Evolutionary conservation across 208 protist species (phyloP), one percentile per base, ranked within the genome.

Genomic region (Wallacemonas sp.): DNA sequence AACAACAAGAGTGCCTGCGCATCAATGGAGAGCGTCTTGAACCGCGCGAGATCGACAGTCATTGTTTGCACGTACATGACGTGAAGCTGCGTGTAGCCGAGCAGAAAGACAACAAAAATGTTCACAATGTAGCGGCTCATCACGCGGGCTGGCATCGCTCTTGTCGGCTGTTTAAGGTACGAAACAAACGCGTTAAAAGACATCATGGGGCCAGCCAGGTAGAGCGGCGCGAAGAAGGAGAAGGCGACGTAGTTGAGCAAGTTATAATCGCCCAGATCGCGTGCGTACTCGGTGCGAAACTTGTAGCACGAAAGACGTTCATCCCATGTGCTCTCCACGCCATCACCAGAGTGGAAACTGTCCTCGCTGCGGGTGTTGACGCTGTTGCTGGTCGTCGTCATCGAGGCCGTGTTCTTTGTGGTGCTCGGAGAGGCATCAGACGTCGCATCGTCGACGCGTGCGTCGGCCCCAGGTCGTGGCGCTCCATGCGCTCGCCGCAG

Each of bases 101-200:
- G 15, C 4, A 8, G 0, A 31, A 58, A 58, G 30, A 58, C 51
- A 0, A 77, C 27, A 8, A 72, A 17, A 21, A 85, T 61, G 19
- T 71, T 68, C n/a, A 79, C 44, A 1, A 65, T 70, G 34, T 80
- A 77, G 26, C 60, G 36, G 4, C 78, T 26, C 19, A 83, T 56
- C n/a, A 75, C 38, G 9, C 26, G 6, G 0, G 66, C 9, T 2
- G 68, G 42, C 30, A 84, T 67, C 14, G 65, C 62, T 19, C 62
- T 41, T 58, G 84, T 83, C 24, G 72, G 65, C 34, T 62, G 28
- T 15, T 80, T 63, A 36, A 89, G 68, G 60, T 96, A 78, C 2
- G 84, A 88, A 21, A 90, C 70, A 63, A 95, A 98, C 17, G 88
- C 90, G 61, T 95, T 95, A 70, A 90, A 98, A 24, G 88, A 83